Evolutionary conservation across 495 filamentous ascomycete genomes (phyloP).

Genomic region (Hyaloscypha bicolor): DNA sequence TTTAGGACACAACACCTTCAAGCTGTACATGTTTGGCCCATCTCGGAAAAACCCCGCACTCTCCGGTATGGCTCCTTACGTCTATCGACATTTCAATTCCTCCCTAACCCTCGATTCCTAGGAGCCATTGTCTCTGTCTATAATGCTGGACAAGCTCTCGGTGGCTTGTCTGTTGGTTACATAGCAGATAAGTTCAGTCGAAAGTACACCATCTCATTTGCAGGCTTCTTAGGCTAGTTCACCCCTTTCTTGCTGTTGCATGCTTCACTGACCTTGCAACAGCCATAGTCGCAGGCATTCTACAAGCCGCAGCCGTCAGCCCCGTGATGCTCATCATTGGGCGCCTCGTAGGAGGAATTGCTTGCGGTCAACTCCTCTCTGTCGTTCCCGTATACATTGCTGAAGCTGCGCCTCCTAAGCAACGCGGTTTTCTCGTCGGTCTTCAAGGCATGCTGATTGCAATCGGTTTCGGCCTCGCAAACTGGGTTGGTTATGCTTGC

Average conservation of each 20-base stretch:
- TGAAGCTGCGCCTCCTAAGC: slow-evolving; percentile 54
- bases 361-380: slow-evolving; percentile 51
- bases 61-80: too few species aligned
- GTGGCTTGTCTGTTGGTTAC: slow-evolving; percentile 32
- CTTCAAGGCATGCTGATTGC: slow-evolving; percentile 36
- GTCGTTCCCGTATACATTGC: slow-evolving; percentile 45
- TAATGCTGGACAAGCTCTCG: slow-evolving; percentile 37
- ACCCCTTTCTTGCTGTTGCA: too few species aligned
- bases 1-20: slow-evolving; percentile 37
- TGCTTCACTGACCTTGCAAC: background rate
- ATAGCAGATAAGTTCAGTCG: slow-evolving; percentile 33
- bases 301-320: slow-evolving; percentile 2
- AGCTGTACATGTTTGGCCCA: slow-evolving; percentile 25
- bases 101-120: background rate
- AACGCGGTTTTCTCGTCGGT: slow-evolving; percentile 50
- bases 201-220: slow-evolving; percentile 20
- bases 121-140: slow-evolving; percentile 38
- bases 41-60: too few species aligned
- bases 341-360: slow-evolving; percentile 51
- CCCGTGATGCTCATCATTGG: slow-evolving; percentile 12
- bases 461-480: slow-evolving; percentile 41
- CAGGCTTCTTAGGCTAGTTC: too few species aligned
- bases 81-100: background rate
- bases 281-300: background rate
- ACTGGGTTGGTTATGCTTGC: slow-evolving; percentile 52